Conservation (phyloP, 495 filamentous ascomycete genomes). For the Aspergillus olivimuriae region DNA sequence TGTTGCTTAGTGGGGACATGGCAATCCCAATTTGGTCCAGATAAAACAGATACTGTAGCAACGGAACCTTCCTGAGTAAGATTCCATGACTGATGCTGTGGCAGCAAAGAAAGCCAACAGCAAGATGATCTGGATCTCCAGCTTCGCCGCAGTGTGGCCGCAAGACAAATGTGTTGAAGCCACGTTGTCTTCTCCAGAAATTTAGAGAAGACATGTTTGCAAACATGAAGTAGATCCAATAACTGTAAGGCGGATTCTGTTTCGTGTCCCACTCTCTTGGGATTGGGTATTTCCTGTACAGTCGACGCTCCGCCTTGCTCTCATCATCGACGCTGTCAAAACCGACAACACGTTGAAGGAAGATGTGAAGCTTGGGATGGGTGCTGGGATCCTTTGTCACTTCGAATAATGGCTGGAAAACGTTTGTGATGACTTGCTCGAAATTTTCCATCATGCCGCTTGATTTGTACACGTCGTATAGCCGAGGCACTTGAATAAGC, state of each 20-base stretch:
- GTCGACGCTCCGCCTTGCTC: conserved; percentile 86
- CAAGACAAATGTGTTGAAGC: conserved; percentile 93
- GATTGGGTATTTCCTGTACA: conserved; percentile 89
- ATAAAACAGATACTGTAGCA: conserved; percentile 96
- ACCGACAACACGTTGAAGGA: conserved; percentile 89
- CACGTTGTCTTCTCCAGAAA: conserved; percentile 78
- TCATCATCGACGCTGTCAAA: conserved; percentile 98
- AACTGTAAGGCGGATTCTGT: conserved; percentile 96
- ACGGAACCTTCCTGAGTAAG: conserved; percentile 83
- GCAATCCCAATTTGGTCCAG: conserved; percentile 96
- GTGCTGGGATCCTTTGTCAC: conserved; percentile 80
- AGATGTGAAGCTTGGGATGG: conserved; percentile 90
- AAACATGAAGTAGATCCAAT: conserved; percentile 98
- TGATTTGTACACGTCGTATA: conserved; percentile 93
- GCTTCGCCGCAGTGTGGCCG: conserved; percentile 96
- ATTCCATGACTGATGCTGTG: conserved; percentile 98
- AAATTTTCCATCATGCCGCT: conserved; percentile 80
- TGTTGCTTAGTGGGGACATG: conserved; percentile 98
- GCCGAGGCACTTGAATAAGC: conserved; percentile 90
- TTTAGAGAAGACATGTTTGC: conserved; percentile 93
- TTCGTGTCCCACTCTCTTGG: conserved; percentile 81
- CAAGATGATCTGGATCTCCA: conserved; percentile 92
- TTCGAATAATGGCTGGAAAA: conserved; percentile 93
- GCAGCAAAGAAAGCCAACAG: conserved; percentile 85
- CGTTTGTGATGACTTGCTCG: conserved; percentile 83